Conservation (phyloP, 345 rosid species). For the Adansonia digitata region DNA sequence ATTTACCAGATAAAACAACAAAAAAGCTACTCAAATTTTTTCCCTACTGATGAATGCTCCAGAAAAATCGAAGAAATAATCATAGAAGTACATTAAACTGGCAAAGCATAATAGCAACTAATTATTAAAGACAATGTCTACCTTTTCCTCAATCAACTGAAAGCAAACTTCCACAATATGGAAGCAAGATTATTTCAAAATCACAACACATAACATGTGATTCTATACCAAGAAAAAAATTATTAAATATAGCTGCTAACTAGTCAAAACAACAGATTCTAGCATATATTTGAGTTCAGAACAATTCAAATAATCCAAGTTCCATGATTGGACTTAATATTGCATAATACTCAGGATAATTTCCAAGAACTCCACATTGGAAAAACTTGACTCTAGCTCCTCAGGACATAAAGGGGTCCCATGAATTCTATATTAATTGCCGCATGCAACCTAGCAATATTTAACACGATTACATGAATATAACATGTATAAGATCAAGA, state of each 20-base stretch:
- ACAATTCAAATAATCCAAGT: not conserved
- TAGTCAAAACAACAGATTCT: not conserved
- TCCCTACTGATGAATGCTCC: not conserved
- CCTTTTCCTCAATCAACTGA: not conserved
- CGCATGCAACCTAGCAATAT: no score
- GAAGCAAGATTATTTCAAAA: conserved; percentile 3
- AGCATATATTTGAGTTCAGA: not conserved
- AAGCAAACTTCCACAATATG: not conserved
- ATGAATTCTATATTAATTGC: not conserved
- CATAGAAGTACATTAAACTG: not conserved
- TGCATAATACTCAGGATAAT: not conserved
- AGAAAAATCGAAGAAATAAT: not conserved
- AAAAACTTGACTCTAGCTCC: not conserved
- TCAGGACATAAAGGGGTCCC: not conserved
- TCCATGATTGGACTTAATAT: not conserved
- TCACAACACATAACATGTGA: not conserved
- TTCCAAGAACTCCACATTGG: not conserved
- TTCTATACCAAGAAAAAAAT: not conserved
- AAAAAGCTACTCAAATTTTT: not conserved
- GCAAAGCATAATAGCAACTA: not conserved
- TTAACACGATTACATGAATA: no score
- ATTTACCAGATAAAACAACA: not conserved
- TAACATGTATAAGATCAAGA: no score
- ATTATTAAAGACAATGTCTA: not conserved
- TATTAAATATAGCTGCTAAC: not conserved